phyloP scores from a whole-genome alignment of 306 rosid species.

The Trichosanthes cucumerina region DNA sequence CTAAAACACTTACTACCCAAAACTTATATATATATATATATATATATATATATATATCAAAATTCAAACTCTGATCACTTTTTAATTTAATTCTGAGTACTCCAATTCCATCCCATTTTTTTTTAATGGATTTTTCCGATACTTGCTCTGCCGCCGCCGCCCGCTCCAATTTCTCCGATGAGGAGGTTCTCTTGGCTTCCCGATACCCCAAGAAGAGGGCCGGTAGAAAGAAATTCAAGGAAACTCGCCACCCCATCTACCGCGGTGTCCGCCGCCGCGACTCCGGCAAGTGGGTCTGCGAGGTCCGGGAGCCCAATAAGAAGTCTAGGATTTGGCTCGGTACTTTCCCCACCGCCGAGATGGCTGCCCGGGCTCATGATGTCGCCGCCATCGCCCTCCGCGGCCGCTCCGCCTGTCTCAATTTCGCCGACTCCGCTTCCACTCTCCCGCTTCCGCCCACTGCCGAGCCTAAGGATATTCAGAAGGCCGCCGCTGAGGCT shows the following conservation, averaged over 20 bases:
- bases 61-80: too few relatives aligned
- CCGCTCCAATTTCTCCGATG: slow-evolving; percentile 23
- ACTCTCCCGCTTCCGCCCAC: slow-evolving; percentile 41
- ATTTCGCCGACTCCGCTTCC: slow-evolving; percentile 63
- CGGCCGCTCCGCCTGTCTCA: slow-evolving; percentile 47
- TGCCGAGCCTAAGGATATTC: slow-evolving; percentile 43
- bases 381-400: slow-evolving; percentile 62
- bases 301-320: slow-evolving; percentile 74
- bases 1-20: too few relatives aligned
- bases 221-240: slow-evolving; percentile 78
- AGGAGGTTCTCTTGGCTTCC: slow-evolving; percentile 44
- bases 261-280: slow-evolving; percentile 62
- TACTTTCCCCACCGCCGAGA: slow-evolving; percentile 60
- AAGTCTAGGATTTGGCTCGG: slow-evolving; percentile 53
- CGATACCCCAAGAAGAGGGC: slow-evolving; percentile 66
- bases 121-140: not conserved
- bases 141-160: not conserved
- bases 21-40: too few relatives aligned
- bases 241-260: slow-evolving; percentile 75
- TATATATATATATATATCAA: too few relatives aligned
- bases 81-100: too few relatives aligned
- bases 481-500: slow-evolving; percentile 41
- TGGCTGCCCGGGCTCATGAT: slow-evolving; percentile 83
- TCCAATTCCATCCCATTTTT: too few relatives aligned
- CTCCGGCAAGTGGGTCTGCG: slow-evolving; percentile 68